Conservation (phyloP, 2,329 filamentous ascomycete species). For the Neopestalotiopsis sp. region DNA sequence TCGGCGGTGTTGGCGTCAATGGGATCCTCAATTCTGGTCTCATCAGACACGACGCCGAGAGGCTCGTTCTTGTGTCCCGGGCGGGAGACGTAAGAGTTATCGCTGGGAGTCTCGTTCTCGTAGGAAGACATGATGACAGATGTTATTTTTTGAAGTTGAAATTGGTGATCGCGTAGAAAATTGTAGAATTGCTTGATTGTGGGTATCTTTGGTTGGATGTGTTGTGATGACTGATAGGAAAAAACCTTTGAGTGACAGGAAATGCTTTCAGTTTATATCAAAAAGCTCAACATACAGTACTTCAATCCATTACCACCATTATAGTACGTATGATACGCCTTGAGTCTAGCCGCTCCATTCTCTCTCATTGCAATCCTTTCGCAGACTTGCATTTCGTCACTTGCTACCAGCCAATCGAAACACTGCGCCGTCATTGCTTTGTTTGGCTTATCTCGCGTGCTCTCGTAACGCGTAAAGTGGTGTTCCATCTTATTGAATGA, state of each 20-base stretch:
- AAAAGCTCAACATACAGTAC: neutral
- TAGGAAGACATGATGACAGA: conserved; percentile 24
- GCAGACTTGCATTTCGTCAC: conserved; percentile 2
- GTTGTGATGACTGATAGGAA: too few relatives aligned
- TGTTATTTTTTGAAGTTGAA: neutral
- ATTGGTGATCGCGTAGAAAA: neutral
- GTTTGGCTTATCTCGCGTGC: neutral
- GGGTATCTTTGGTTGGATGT: neutral
- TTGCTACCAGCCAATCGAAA: neutral
- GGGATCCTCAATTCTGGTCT: conserved; percentile 38
- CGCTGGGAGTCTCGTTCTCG: conserved; percentile 31
- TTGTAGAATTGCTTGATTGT: too few relatives aligned
- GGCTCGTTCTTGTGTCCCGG: conserved; percentile 34
- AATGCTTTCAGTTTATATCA: neutral
- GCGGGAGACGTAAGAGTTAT: conserved; percentile 42
- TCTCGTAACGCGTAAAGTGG: conserved; percentile 5
- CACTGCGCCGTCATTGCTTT: neutral
- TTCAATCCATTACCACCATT: neutral
- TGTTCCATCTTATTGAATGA: neutral
- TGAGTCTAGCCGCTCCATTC: neutral
- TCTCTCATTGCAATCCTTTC: neutral
- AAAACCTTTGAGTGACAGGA: neutral
- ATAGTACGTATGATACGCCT: neutral
- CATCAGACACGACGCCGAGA: conserved; percentile 40
- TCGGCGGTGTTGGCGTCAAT: conserved; percentile 38